Evolutionary conservation across 164 flowering plant species (phyloP).

Genomic region (Kalanchoe fedtschenkoi): DNA sequence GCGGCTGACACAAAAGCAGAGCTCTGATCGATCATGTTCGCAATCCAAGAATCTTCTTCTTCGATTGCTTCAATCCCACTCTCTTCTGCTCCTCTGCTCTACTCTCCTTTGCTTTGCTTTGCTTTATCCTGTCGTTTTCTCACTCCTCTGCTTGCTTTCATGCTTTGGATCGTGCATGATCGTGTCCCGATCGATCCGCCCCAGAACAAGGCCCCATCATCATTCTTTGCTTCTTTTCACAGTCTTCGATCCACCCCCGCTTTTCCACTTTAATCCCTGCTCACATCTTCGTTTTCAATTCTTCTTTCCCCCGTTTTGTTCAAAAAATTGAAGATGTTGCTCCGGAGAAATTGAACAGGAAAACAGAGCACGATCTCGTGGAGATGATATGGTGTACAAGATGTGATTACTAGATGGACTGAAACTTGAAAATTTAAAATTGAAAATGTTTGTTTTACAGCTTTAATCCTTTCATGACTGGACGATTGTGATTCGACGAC

Average conservation of each 20-base stretch:
- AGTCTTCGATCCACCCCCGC: slow-evolving; percentile 7
- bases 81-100: slow-evolving; percentile 19
- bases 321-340: no score
- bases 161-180: slow-evolving; percentile 12
- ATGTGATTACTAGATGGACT: no score
- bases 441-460: slow-evolving; percentile 5
- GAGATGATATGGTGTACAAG: no score
- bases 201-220: slow-evolving; percentile 1
- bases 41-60: slow-evolving; percentile 19
- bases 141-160: slow-evolving; percentile 12
- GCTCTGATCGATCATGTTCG: not conserved
- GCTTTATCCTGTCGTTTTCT: slow-evolving; percentile 1
- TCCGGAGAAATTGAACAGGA: no score
- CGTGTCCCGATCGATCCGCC: slow-evolving; percentile 5
- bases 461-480: slow-evolving; percentile 17
- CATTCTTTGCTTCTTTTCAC: slow-evolving; percentile 13
- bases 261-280: not conserved
- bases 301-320: not conserved
- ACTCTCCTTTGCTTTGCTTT: slow-evolving; percentile 5
- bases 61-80: no score
- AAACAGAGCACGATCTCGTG: not conserved
- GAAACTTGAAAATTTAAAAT: not conserved
- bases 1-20: not conserved
- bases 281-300: not conserved
- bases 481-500: slow-evolving; percentile 17